Evolutionary conservation across 192 early-diverging fungal species (phyloP).

Genomic region (Gamsiella multidivaricata): DNA sequence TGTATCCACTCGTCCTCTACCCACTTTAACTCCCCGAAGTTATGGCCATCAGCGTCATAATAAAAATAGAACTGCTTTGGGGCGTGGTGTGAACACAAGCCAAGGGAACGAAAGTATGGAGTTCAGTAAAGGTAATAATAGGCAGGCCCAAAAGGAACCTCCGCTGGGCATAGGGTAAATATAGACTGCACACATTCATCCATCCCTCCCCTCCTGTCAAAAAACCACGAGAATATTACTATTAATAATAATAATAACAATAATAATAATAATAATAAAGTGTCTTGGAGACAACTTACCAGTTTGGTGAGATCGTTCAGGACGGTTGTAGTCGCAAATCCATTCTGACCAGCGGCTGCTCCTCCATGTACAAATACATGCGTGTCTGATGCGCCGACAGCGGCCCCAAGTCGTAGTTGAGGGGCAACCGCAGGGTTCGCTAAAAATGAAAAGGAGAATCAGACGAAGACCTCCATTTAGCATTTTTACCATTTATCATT

Average conservation of each 20-base stretch:
- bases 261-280: not conserved
- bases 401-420: conserved; percentile 30
- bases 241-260: not conserved
- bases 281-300: no score
- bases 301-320: conserved; percentile 47
- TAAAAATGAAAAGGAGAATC: not conserved
- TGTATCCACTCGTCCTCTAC: not conserved
- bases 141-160: not conserved
- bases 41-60: not conserved
- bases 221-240: no score
- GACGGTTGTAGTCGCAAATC: conserved; percentile 14
- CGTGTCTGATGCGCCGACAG: conserved; percentile 26
- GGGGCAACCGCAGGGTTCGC: conserved; percentile 47
- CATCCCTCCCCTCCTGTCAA: not conserved
- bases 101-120: no score
- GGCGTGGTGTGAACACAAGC: conserved; percentile 15
- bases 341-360: conserved; percentile 20
- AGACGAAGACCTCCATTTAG: not conserved
- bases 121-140: conserved; percentile 1
- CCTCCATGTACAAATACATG: conserved; percentile 41
- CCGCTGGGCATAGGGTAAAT: not conserved
- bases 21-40: not conserved
- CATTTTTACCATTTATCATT: not conserved
- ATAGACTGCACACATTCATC: not conserved
- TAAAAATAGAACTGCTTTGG: conserved; percentile 24